Evolutionary conservation across 805 yeast genomes (phyloP), one percentile per base, ranked within the genome.

Genomic region (Sugiyamaella qingdaonensis): DNA sequence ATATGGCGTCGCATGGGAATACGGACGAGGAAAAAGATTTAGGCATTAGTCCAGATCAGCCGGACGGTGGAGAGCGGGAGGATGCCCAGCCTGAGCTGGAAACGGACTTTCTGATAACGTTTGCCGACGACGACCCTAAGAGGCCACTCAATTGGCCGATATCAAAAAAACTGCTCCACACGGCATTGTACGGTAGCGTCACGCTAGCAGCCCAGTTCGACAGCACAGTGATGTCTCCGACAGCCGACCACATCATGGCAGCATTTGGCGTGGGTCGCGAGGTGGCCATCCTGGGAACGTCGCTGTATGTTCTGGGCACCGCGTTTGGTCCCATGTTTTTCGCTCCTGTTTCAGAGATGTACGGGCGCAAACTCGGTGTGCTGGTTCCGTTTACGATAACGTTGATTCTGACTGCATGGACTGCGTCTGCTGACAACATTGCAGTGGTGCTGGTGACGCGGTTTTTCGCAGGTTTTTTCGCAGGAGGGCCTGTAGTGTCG

Each of bases 311-410:
- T 10, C 64, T 83, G 46, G 91, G 90, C 0, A 78, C 83, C 61
- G 87, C 86, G 0, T 67, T 80, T 13, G 91, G 90, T 0, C 87
- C 88, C 2, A 69, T 82, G 65, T 57, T 84, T 10, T 80, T 82
- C 77, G 88, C 85, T 1, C 86, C 86, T 1, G 58, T 79, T 9
- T 77, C 82, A 1, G 84, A 80, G 63, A 61, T 77, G 55, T 73
- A 65, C 48, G 73, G 73, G 49, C 77, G 94, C 76, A 79, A 55
- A 31, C 48, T 57, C n/a, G 77, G 79, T 29, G 73, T 78, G 19
- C 56, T 78, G 29, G 49, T 70, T 2, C 80, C 84, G 4, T 68
- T 73, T 36, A 63, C 70, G 32, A 34, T 73, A 2, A 63, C 74
- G 49, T 61, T 69, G 10, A 57, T 78, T 16, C 75, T 81, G 58